Evolutionary conservation across 768 basidiomycete genomes (phyloP), one percentile per base, ranked within the genome.

Genomic region (Russula brevipes): DNA sequence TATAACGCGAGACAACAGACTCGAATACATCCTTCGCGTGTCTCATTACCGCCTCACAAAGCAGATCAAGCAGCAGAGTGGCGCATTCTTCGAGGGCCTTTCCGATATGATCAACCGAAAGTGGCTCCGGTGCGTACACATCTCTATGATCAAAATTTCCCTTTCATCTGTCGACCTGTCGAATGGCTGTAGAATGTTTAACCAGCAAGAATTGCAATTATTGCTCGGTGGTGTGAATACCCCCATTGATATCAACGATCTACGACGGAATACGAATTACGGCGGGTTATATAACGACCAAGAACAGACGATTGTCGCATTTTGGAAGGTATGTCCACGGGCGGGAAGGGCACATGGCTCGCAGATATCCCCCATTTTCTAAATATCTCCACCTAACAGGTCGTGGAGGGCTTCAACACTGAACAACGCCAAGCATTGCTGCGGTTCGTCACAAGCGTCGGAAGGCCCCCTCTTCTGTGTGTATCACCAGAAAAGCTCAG

Each of bases 171-270:
- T 24, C 35, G 2, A 12, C 14, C 44, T 55, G 30, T 41, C 9
- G n/a, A 24, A 30, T 44, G 14, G 16, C 51, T 54, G 6, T 65
- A 91, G 93, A 50, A 95, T 98, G 91, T 99, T 98, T 76, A 96
- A 98, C 73, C 95, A 96, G 67, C 89, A 92, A 71, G 97, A 98
- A 73, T 79, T 98, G 4, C 94, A 94, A 72, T 88, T 96, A 53
- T 78, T 98, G 1, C 80, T 99, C 6, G 95, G 95, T 0, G 94
- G 92, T 7, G 89, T 90, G 38, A 89, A 95, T 63, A 79, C 90
- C 0, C 88, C 89, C 0, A 87, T 96, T 52, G 89, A 95, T 70
- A 66, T 98, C 8, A 85, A 88, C 16, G 95, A 99, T 73, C 74
- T 98, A 61, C 78, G 86, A 61, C 69, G 72, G 9, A 79, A 98